Evolutionary conservation across 768 basidiomycete species (phyloP).

Genomic region (Tremella mesenterica): DNA sequence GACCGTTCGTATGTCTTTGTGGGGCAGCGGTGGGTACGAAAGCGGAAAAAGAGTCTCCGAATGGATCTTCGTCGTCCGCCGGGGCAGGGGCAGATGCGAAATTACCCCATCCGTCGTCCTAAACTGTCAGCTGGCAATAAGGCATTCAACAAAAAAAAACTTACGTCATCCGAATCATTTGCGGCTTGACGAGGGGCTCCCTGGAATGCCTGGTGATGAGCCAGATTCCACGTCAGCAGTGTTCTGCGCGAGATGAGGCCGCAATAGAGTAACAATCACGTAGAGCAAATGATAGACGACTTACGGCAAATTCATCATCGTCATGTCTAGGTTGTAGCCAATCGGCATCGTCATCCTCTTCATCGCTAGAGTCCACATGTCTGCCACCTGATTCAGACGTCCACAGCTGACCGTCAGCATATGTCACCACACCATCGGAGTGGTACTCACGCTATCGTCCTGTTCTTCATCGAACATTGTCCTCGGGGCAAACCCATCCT

Average conservation of each 20-base stretch:
- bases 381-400: slow-evolving; percentile 16
- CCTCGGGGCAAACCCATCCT: slow-evolving; percentile 24
- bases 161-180: slow-evolving; percentile 4
- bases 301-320: slow-evolving; percentile 34
- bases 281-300: slow-evolving; percentile 1
- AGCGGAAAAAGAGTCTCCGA: background rate
- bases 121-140: background rate
- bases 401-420: slow-evolving; percentile 22
- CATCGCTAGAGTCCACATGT: slow-evolving; percentile 29
- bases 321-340: slow-evolving; percentile 27
- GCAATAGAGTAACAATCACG: background rate
- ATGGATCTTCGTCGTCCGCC: slow-evolving; percentile 4
- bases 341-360: slow-evolving; percentile 38
- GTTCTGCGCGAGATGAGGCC: too few species aligned
- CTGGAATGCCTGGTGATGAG: slow-evolving; percentile 15
- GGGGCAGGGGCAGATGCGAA: background rate
- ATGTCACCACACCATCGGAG: background rate
- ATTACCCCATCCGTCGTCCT: slow-evolving; percentile 9
- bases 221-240: too few species aligned
- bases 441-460: slow-evolving; percentile 21
- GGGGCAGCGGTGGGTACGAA: background rate
- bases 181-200: background rate
- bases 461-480: slow-evolving; percentile 15
- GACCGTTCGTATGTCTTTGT: background rate
- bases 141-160: background rate